Evolutionary conservation across 192 early-diverging fungal species (phyloP).

Genomic region (Coemansia sp.): DNA sequence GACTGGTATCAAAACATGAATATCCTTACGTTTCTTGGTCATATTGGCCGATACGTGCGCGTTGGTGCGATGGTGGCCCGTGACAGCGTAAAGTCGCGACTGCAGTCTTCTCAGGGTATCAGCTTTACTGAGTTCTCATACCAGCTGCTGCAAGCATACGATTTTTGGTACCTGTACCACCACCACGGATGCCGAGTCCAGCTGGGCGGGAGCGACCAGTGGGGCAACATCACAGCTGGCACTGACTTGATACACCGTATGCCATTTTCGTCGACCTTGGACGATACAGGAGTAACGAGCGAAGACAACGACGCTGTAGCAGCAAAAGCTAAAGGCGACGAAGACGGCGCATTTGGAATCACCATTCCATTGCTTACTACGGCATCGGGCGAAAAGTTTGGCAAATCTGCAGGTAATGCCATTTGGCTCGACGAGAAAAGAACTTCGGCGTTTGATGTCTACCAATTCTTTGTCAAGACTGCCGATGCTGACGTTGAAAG

Average conservation of each 20-base stretch:
- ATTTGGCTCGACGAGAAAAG: constrained; percentile 87
- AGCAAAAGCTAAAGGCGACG: constrained; percentile 19
- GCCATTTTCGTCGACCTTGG: constrained; percentile 20
- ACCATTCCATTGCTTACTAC: constrained; percentile 89
- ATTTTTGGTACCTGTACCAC: constrained; percentile 85
- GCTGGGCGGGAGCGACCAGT: constrained; percentile 96
- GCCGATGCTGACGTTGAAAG: constrained; percentile 78
- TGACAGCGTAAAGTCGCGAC: constrained; percentile 85
- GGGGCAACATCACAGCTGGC: constrained; percentile 96
- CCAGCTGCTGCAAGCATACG: constrained; percentile 94
- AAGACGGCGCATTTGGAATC: constrained; percentile 69
- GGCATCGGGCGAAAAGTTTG: constrained; percentile 93
- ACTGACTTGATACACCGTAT: constrained; percentile 87
- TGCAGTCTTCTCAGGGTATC: constrained; percentile 83
- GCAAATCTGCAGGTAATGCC: constrained; percentile 95
- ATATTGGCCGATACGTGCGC: constrained; percentile 79
- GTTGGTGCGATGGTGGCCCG: constrained; percentile 84
- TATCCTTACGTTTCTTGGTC: constrained; percentile 75
- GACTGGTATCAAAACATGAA: constrained; percentile 79
- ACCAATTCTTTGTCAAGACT: constrained; percentile 92
- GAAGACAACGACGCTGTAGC: constrained; percentile 19
- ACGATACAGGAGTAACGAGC: constrained; percentile 1
- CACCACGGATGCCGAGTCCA: constrained; percentile 55
- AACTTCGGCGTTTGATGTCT: constrained; percentile 88
- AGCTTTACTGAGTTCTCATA: constrained; percentile 97